Conservation (phyloP, 1,284 basidiomycete species). For the Ceratobasidium sp. region DNA sequence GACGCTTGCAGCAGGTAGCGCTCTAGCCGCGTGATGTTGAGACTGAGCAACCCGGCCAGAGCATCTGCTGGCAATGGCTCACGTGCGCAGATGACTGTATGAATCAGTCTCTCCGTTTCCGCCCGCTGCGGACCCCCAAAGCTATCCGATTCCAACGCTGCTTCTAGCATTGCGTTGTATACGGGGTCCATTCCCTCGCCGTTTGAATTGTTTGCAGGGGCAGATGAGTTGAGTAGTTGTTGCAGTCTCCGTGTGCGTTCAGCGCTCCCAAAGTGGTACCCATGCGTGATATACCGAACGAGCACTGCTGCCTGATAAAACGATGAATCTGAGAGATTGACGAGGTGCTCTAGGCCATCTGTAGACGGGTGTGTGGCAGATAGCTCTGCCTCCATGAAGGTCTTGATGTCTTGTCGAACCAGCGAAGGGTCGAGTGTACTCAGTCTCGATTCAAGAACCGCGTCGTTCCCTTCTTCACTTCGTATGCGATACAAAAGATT, state of each 20-base stretch:
- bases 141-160: not conserved
- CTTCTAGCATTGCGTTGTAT: not conserved
- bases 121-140: not conserved
- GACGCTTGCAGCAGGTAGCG: too few species aligned
- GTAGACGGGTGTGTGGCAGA: not conserved
- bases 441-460: not conserved
- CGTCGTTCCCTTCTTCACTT: too few species aligned
- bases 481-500: not conserved
- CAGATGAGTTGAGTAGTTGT: not conserved
- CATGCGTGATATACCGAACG: not conserved
- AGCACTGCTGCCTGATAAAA: not conserved
- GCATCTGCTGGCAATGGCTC: not conserved
- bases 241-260: not conserved
- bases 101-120: not conserved
- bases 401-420: conserved; percentile 11
- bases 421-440: not conserved
- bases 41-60: not conserved
- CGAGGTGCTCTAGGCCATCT: not conserved
- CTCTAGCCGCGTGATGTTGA: not conserved
- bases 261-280: not conserved
- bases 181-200: not conserved
- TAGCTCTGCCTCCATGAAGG: not conserved
- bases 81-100: not conserved
- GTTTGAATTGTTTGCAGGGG: not conserved
- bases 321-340: not conserved